Percentiles rank a stretch among this genome's conserved stretches.
phyloP scores from a whole-genome alignment of 116 monocot species.

The Cymodocea nodosa region DNA sequence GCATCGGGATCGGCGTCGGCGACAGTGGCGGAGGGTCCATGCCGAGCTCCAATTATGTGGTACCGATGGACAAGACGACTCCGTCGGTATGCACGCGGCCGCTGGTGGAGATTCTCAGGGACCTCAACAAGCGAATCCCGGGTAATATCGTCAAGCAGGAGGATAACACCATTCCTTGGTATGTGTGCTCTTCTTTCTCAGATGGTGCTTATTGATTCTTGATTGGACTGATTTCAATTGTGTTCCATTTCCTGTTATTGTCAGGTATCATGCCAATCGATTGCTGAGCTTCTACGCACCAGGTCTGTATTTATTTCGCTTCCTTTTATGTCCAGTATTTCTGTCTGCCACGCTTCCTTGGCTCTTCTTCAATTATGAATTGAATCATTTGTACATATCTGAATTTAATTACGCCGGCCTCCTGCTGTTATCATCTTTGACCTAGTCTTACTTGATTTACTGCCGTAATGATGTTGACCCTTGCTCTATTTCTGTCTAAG shows the following conservation, averaged over 20 bases:
- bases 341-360: too few relatives aligned
- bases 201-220: neutral
- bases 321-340: neutral
- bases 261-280: slow-evolving; percentile 67
- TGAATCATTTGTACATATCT: too few relatives aligned
- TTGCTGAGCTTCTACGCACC: slow-evolving; percentile 74
- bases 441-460: too few relatives aligned
- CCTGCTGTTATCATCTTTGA: too few relatives aligned
- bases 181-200: neutral
- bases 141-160: slow-evolving; percentile 48
- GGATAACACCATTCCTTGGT: slow-evolving; percentile 60
- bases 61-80: slow-evolving; percentile 4
- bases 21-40: neutral
- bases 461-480: too few relatives aligned
- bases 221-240: neutral
- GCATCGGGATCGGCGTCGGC: neutral
- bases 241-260: neutral
- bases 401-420: too few relatives aligned
- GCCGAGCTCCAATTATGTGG: slow-evolving; percentile 7
- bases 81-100: slow-evolving; percentile 13
- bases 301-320: slow-evolving; percentile 12
- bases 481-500: too few relatives aligned
- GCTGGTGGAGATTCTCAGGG: slow-evolving; percentile 69
- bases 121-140: slow-evolving; percentile 75
- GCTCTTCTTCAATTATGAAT: too few relatives aligned